Conservation (phyloP, 2,329 filamentous ascomycete species). For the Fusarium lyarnte region DNA sequence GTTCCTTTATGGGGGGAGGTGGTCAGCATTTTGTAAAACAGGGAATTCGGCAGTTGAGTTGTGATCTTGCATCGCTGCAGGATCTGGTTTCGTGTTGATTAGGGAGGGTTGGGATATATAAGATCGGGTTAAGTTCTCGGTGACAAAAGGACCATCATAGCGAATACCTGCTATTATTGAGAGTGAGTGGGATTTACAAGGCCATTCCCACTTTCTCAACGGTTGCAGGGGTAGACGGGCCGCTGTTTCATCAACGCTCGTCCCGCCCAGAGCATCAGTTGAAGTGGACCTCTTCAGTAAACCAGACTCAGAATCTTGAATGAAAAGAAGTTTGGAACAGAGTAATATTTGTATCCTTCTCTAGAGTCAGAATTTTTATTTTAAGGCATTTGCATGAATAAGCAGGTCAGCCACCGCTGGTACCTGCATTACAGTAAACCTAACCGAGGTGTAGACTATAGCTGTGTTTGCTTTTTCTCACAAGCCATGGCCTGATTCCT, state of each 20-base stretch:
- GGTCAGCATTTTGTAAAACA: background rate
- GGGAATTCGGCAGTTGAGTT: background rate
- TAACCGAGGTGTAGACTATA: background rate
- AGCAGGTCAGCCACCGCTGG: background rate
- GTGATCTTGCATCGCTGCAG: background rate
- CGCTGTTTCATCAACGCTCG: constrained; percentile 22
- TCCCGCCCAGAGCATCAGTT: background rate
- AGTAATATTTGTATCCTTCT: background rate
- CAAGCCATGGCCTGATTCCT: constrained; percentile 31
- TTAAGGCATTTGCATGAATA: background rate
- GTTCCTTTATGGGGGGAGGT: background rate
- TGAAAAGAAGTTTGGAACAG: background rate
- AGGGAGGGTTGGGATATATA: background rate
- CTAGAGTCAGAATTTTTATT: background rate
- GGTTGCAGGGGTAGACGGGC: constrained; percentile 4
- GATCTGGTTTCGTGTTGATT: background rate
- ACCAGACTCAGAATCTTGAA: background rate
- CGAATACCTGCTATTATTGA: background rate
- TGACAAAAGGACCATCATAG: background rate
- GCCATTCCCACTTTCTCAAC: background rate
- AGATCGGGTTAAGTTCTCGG: background rate
- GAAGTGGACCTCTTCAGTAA: background rate
- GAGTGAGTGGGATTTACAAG: background rate
- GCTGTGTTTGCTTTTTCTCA: constrained; percentile 32
- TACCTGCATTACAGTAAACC: constrained; percentile 14